Conservation (phyloP, 495 filamentous ascomycete species). For the Podospora conica region DNA sequence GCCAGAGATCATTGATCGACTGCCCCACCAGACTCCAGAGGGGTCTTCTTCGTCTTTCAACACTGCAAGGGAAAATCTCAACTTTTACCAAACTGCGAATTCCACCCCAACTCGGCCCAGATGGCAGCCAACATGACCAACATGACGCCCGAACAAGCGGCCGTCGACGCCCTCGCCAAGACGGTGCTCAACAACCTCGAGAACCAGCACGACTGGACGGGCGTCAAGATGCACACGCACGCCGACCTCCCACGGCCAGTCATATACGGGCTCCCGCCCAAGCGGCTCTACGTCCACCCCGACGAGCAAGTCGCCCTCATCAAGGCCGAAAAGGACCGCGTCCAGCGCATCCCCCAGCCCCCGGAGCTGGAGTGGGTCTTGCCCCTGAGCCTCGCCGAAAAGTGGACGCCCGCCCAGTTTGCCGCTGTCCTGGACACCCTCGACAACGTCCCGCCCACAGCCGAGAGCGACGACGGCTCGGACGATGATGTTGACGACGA, state of each 20-base stretch:
- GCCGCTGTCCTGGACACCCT: conserved; percentile 76
- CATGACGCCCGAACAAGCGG: conserved; percentile 21
- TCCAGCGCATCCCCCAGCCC: conserved; percentile 36
- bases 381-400: conserved; percentile 74
- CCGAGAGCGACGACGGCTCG: conserved; percentile 5
- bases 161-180: conserved; percentile 47
- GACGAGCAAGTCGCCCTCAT: conserved; percentile 83
- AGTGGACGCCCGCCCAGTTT: conserved; percentile 71
- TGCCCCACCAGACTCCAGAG: not conserved
- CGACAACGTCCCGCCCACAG: conserved; percentile 39
- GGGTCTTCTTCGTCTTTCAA: too few species aligned
- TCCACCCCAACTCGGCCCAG: not conserved
- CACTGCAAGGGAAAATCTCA: not conserved
- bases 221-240: conserved; percentile 54
- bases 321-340: conserved; percentile 43
- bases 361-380: conserved; percentile 77
- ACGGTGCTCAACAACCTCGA: conserved; percentile 75
- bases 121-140: not conserved
- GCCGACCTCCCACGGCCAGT: conserved; percentile 52
- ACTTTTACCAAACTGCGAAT: not conserved
- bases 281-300: conserved; percentile 81
- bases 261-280: conserved; percentile 82
- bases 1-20: not conserved
- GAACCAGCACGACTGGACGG: conserved; percentile 82
- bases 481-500: conserved; percentile 17